Percentiles rank a stretch among this genome's conserved stretches.
These are phyloP conservation scores for Quambalaria eucalypti DNA, from an alignment of 1,284 basidiomycete genomes.

Conservation along the genomic window DNA sequence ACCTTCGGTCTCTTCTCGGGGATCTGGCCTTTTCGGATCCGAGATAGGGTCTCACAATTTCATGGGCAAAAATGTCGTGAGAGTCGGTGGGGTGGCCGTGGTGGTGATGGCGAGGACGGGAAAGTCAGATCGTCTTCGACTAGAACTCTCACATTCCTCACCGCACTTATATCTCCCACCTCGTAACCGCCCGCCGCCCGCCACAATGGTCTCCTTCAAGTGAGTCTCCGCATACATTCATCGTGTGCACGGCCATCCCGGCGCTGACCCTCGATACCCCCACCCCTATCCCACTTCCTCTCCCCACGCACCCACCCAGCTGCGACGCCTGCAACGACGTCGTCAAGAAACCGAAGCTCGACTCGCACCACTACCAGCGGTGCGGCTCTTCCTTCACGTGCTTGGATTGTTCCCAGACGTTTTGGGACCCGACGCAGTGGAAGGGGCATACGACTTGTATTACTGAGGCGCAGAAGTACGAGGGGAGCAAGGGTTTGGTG, in stretches of 20 bases:
- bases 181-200: too few relatives aligned
- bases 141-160: too few relatives aligned
- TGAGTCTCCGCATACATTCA: neutral
- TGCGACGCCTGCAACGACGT: constrained; percentile 44
- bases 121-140: too few relatives aligned
- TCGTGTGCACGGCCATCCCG: neutral
- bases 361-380: constrained; percentile 32
- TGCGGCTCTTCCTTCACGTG: constrained; percentile 43
- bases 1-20: too few relatives aligned
- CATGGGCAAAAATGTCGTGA: too few relatives aligned
- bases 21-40: too few relatives aligned
- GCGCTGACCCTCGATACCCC: neutral
- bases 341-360: constrained; percentile 46
- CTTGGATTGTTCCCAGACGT: constrained; percentile 42
- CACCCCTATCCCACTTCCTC: neutral
- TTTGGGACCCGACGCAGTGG: constrained; percentile 37
- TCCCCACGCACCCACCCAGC: constrained; percentile 38
- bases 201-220: neutral
- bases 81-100: too few relatives aligned
- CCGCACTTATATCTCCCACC: too few relatives aligned
- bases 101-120: too few relatives aligned
- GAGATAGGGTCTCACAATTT: too few relatives aligned
- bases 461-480: constrained; percentile 45
- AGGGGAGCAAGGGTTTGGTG: constrained; percentile 12
- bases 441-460: constrained; percentile 44